A percentile compares a stretch with the other conserved stretches of the same genome.
Evolutionary conservation across 2,329 filamentous ascomycete genomes (phyloP).

Genomic region (Colletotrichum sp.): DNA sequence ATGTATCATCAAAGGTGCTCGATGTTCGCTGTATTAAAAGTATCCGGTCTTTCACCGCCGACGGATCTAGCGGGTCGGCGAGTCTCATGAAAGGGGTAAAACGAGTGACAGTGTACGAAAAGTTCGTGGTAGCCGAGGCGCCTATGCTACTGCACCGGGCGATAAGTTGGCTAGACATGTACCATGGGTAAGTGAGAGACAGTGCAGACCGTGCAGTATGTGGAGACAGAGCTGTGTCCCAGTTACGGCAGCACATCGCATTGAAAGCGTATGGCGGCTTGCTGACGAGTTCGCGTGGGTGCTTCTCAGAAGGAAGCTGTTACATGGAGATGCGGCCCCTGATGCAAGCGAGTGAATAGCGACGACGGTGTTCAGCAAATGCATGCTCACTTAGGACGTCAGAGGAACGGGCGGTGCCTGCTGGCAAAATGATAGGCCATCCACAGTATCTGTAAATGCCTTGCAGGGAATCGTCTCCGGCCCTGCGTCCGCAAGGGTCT

Average conservation of each 20-base stretch:
- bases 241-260: neutral
- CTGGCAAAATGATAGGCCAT: conserved; percentile 7
- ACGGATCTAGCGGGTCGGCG: neutral
- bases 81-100: neutral
- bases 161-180: neutral
- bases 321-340: neutral
- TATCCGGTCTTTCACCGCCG: neutral
- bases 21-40: neutral
- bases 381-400: neutral
- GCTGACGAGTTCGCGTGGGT: neutral
- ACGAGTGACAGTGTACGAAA: neutral
- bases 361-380: neutral
- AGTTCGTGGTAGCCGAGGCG: neutral
- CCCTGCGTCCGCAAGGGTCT: neutral
- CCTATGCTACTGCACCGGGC: neutral
- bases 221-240: neutral
- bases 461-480: neutral
- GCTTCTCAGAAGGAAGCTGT: neutral
- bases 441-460: neutral
- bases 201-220: neutral
- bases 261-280: neutral
- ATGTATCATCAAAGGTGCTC: neutral
- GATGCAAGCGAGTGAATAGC: neutral
- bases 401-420: conserved; percentile 6
- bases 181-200: neutral